Percentiles rank a stretch among this genome's conserved stretches.
Evolutionary conservation across 768 basidiomycete genomes (phyloP).

Genomic region (Daedaleopsis sinensis): DNA sequence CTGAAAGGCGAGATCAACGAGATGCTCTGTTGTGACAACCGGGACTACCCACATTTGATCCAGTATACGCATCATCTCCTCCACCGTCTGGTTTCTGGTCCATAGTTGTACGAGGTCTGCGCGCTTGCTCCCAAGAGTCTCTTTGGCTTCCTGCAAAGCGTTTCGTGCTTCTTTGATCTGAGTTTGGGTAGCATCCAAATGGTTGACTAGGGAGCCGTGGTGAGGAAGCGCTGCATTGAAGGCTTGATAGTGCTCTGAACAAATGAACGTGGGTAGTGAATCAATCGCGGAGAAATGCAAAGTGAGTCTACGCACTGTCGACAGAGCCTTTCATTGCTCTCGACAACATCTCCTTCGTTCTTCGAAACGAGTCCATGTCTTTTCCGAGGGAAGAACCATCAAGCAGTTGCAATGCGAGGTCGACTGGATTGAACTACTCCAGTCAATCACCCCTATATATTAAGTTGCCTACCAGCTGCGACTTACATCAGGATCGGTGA

Average conservation of each 20-base stretch:
- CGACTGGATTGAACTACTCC: slow-evolving; percentile 87
- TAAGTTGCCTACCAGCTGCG: background rate
- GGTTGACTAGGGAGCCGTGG: slow-evolving; percentile 76
- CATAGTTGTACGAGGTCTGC: slow-evolving; percentile 90
- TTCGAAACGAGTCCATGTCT: slow-evolving; percentile 75
- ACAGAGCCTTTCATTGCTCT: slow-evolving; percentile 85
- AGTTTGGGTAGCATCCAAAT: slow-evolving; percentile 71
- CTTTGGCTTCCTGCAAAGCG: slow-evolving; percentile 77
- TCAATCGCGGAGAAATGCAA: background rate
- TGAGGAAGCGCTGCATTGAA: slow-evolving; percentile 95
- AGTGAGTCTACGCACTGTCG: slow-evolving; percentile 60
- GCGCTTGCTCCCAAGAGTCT: slow-evolving; percentile 76
- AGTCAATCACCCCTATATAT: slow-evolving; percentile 15
- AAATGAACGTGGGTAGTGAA: background rate
- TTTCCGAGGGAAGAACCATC: slow-evolving; percentile 75
- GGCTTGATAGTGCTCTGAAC: slow-evolving; percentile 84
- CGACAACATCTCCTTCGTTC: slow-evolving; percentile 77
- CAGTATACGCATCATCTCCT: slow-evolving; percentile 94
- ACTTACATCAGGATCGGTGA: slow-evolving; percentile 78
- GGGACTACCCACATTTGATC: slow-evolving; percentile 81
- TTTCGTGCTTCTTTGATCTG: slow-evolving; percentile 75
- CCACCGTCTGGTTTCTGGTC: slow-evolving; percentile 85
- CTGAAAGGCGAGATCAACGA: slow-evolving; percentile 44
- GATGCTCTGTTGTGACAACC: background rate
- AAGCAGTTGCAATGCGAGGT: slow-evolving; percentile 87